Evolutionary conservation across 2,329 filamentous ascomycete genomes (phyloP).

Genomic region (Aureobasidium sp.): DNA sequence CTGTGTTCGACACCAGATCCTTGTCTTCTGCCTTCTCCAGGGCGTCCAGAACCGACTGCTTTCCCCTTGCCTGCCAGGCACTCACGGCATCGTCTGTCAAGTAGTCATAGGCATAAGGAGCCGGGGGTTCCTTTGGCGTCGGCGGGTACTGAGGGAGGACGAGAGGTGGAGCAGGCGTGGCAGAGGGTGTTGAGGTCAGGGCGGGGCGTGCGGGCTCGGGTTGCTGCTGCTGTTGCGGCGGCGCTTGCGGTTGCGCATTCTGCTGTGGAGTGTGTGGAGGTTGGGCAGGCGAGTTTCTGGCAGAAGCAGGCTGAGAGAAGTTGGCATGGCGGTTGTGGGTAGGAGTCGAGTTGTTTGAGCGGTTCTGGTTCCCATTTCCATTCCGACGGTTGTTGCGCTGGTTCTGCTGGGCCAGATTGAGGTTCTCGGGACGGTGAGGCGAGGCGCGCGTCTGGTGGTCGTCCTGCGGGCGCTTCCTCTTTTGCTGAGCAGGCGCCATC

Average conservation of each 20-base stretch:
- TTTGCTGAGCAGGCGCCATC: conserved; percentile 46
- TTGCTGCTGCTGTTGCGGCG: background rate
- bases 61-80: conserved; percentile 60
- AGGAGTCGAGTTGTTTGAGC: conserved; percentile 9
- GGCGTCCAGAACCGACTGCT: conserved; percentile 57
- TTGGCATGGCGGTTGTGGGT: conserved; percentile 14
- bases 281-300: conserved; percentile 12
- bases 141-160: conserved; percentile 16
- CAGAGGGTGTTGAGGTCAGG: background rate
- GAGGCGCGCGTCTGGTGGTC: conserved; percentile 37
- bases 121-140: conserved; percentile 17
- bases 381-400: conserved; percentile 24
- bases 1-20: conserved; percentile 57
- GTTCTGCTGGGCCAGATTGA: conserved; percentile 46
- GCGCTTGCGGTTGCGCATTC: conserved; percentile 15
- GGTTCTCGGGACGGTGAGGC: conserved; percentile 43
- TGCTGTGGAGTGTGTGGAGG: conserved; percentile 13
- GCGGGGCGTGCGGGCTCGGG: background rate
- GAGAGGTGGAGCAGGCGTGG: conserved; percentile 15
- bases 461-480: conserved; percentile 49
- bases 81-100: conserved; percentile 62
- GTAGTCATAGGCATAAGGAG: conserved; percentile 61
- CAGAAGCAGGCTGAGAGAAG: conserved; percentile 9
- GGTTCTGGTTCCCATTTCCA: conserved; percentile 13
- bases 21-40: conserved; percentile 57